Conservation (phyloP, 73 alveolate genomes). For the Tetrahymena thermophila region DNA sequence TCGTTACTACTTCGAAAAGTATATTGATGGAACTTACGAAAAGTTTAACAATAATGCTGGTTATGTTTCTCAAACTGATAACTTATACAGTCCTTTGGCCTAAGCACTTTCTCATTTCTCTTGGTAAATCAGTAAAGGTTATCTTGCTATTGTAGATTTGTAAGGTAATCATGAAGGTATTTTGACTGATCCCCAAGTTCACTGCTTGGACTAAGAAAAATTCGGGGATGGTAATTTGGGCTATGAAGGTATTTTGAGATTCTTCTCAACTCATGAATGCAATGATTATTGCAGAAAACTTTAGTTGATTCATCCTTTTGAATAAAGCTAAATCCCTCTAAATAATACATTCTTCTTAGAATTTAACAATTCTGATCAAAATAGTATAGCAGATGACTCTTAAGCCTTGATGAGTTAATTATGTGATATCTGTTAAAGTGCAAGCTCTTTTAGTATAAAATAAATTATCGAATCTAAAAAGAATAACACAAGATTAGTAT, state of each 20-base stretch:
- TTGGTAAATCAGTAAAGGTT: constrained; percentile 46
- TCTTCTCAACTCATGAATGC: constrained; percentile 54
- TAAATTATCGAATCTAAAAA: not conserved
- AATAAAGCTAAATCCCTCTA: not conserved
- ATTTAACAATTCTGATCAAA: not conserved
- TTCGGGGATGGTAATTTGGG: constrained; percentile 59
- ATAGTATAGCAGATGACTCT: not conserved
- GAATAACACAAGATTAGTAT: not conserved
- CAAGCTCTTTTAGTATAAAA: not conserved
- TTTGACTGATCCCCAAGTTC: constrained; percentile 49
- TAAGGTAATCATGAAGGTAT: constrained; percentile 21
- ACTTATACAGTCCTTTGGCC: constrained; percentile 41
- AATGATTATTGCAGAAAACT: not conserved
- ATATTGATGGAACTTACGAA: constrained; percentile 41
- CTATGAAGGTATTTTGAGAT: constrained; percentile 40
- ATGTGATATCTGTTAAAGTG: not conserved
- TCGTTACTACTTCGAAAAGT: constrained; percentile 47
- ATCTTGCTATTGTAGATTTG: constrained; percentile 42
- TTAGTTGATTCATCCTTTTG: not conserved
- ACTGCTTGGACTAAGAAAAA: constrained; percentile 32
- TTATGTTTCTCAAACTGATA: constrained; percentile 15
- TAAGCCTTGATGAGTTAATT: not conserved
- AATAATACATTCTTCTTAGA: not conserved
- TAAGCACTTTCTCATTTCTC: constrained; percentile 52
- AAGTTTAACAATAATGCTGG: constrained; percentile 58